Evolutionary conservation across 257 asterid genomes (phyloP).

Genomic region (Nicotiana attenuata): DNA sequence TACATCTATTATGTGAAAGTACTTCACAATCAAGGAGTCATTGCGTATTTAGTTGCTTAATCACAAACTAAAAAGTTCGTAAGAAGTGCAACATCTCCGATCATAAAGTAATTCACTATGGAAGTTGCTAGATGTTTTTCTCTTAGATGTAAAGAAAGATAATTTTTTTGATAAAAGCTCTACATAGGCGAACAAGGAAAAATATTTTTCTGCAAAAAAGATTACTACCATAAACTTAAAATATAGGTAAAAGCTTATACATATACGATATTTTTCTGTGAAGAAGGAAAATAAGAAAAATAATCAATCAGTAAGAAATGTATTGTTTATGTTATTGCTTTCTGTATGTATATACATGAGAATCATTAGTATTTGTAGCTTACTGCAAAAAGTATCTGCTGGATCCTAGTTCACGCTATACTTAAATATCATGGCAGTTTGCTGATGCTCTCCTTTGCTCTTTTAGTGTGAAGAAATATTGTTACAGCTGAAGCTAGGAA

Average conservation of each 20-base stretch:
- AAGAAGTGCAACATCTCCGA: not conserved
- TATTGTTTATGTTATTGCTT: not conserved
- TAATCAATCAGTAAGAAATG: not conserved
- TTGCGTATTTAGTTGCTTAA: not conserved
- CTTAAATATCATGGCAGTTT: not conserved
- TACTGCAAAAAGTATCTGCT: not conserved
- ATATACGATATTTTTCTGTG: not conserved
- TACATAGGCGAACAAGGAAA: not conserved
- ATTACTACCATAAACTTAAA: not conserved
- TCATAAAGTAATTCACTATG: not conserved
- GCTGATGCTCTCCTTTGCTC: not conserved
- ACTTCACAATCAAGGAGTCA: not conserved
- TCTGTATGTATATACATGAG: not conserved
- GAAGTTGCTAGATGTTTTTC: not conserved
- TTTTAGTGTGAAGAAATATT: not conserved
- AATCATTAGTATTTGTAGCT: not conserved
- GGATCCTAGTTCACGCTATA: not conserved
- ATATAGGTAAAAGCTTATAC: not conserved
- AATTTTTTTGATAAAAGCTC: not conserved
- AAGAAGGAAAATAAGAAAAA: not conserved
- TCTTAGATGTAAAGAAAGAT: not conserved
- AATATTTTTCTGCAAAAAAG: not conserved
- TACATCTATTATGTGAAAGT: not conserved
- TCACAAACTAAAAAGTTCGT: not conserved
- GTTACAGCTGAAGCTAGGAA: not conserved